phyloP scores from a whole-genome alignment of 2,329 filamentous ascomycete genomes.

The Dryadomyces sulphureus region DNA sequence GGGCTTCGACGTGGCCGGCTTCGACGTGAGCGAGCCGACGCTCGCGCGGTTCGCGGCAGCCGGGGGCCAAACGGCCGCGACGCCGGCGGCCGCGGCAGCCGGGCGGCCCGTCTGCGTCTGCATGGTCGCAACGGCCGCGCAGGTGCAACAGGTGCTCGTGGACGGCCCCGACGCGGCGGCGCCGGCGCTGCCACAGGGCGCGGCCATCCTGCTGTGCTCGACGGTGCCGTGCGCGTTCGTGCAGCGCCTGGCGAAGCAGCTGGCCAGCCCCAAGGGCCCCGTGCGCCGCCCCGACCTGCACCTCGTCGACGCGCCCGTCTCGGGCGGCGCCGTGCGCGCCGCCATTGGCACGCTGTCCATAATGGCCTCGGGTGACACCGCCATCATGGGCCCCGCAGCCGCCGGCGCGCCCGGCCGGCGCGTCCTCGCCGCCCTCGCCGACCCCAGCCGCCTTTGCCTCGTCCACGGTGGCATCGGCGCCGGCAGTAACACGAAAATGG shows the following conservation, averaged over 20 bases:
- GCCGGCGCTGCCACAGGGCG: conserved; percentile 35
- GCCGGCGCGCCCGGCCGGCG: conserved; percentile 24
- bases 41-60: conserved; percentile 49
- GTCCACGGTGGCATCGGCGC: conserved; percentile 45
- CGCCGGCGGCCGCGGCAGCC: conserved; percentile 45
- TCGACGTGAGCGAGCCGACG: conserved; percentile 54
- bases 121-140: conserved; percentile 62
- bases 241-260: conserved; percentile 40
- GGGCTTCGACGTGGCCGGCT: conserved; percentile 54
- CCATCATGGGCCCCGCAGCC: conserved; percentile 42
- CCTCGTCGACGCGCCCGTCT: conserved; percentile 59
- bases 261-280: conserved; percentile 36
- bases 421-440: conserved; percentile 50
- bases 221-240: conserved; percentile 56
- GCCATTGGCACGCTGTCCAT: conserved; percentile 61
- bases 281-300: conserved; percentile 46
- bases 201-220: conserved; percentile 51
- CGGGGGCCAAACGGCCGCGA: conserved; percentile 43
- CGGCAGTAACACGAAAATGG: conserved; percentile 46
- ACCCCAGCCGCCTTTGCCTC: conserved; percentile 44
- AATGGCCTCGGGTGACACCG: conserved; percentile 50
- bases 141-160: conserved; percentile 52
- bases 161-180: conserved; percentile 36
- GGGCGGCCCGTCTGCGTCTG: conserved; percentile 48
- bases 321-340: conserved; percentile 52